Evolutionary conservation across 148 eudicot genomes (phyloP).

Genomic region (Silene conica): DNA sequence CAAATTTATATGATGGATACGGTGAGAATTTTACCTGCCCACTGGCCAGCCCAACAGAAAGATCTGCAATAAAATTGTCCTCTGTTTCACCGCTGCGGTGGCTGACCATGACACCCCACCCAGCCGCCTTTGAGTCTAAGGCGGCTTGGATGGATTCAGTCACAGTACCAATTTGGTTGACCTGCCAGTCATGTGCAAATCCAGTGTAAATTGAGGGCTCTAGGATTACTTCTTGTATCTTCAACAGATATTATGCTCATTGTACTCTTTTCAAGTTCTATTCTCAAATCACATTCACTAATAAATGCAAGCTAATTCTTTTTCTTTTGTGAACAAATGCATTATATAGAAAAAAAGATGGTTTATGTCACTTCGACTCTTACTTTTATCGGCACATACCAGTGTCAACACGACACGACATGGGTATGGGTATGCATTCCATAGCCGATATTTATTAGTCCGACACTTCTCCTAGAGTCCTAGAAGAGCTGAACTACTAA

Average conservation of each 20-base stretch:
- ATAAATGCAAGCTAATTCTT: not conserved
- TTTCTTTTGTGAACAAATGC: not conserved
- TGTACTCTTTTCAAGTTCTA: not conserved
- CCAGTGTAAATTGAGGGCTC: not conserved
- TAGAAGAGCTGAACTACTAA: too few species aligned
- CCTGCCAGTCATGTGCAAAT: conserved; percentile 40
- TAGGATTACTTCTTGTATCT: not conserved
- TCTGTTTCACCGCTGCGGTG: conserved; percentile 99
- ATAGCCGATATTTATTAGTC: too few species aligned
- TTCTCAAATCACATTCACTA: not conserved
- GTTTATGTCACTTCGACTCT: not conserved
- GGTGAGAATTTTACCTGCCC: conserved; percentile 61
- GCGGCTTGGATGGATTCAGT: conserved; percentile 99
- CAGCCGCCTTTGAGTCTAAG: conserved; percentile 96
- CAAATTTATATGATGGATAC: not conserved
- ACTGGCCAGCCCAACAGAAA: conserved; percentile 96
- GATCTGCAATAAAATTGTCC: conserved; percentile 97
- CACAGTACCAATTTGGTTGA: conserved; percentile 93
- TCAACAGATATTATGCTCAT: not conserved
- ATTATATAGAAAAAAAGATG: not conserved
- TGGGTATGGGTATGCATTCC: too few species aligned
- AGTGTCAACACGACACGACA: too few species aligned
- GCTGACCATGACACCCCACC: conserved; percentile 99
- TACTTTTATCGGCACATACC: too few species aligned
- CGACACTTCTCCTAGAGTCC: too few species aligned